A percentile compares a stretch with the other conserved stretches of the same genome.
Evolutionary conservation across 768 basidiomycete species (phyloP).

Genomic region (Termitomyces sp.): DNA sequence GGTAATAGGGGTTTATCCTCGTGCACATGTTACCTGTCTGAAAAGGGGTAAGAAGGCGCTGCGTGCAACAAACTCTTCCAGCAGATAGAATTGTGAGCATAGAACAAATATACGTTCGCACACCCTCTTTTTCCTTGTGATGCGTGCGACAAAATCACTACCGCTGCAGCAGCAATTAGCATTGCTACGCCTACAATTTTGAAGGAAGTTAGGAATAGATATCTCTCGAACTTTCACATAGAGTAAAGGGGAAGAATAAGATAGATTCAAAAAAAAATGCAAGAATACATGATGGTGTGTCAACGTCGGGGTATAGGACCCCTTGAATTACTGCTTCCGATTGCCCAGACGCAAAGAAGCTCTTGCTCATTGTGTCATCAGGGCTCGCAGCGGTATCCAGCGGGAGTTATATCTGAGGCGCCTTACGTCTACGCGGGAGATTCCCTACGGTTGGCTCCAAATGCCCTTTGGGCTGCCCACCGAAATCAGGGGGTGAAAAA

Average conservation of each 20-base stretch:
- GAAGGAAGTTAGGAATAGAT: no score
- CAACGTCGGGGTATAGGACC: not conserved
- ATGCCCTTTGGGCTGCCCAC: slow-evolving; percentile 10
- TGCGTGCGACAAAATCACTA: no score
- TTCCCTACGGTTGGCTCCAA: slow-evolving; percentile 4
- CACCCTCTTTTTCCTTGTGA: no score
- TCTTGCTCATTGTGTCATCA: no score
- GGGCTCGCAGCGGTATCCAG: not conserved
- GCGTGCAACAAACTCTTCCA: no score
- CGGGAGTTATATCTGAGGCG: not conserved
- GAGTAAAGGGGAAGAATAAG: not conserved
- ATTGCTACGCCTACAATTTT: no score
- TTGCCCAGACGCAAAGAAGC: not conserved
- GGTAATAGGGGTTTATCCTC: not conserved
- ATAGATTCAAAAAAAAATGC: not conserved
- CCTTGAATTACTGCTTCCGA: not conserved
- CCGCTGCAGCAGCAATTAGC: no score
- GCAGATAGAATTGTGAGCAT: no score
- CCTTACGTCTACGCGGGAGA: slow-evolving; percentile 4
- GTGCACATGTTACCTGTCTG: no score
- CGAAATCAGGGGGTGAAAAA: not conserved
- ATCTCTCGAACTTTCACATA: not conserved
- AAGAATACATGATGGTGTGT: not conserved
- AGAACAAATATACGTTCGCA: no score
- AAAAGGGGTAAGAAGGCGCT: no score